Evolutionary conservation across 345 rosid species (phyloP), one percentile per base, ranked within the genome.

Genomic region (Ricinus communis): DNA sequence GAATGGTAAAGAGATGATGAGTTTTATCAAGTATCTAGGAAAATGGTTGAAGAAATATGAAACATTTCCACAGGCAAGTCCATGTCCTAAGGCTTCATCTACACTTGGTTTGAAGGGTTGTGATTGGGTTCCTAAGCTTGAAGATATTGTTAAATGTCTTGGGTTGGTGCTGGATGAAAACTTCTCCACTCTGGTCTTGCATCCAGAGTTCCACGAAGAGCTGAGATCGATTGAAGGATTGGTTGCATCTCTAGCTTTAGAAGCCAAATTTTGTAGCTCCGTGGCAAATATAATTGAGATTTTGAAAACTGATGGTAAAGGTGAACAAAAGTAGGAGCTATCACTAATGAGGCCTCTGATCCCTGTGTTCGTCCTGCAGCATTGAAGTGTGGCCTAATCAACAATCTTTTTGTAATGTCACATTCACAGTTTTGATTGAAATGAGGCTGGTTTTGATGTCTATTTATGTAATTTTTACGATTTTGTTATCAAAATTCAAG

Each of bases 31-130:
- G 12, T 92, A 92, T 59, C 62, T 95, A 70, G 86, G 86, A 56
- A 90, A 89, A 61, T 90, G 94, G 99, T 73, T 95, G 82, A 88
- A 77, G 77, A 92, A 92, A 74, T 88, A 87, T 50, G 88, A 88
- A 66, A 88, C 77, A 79, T 89, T 92, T 70, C 93, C 99, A 69
- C 88, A 78, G 73, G 97, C 86, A 46, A 77, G 73, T 74, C 96
- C 95, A 5, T 94, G 97, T 45, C 90, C 90, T 4, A 77, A 82
- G 76, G 97, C 87, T 33, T 79, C 83, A 3, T 71, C 83, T 45
- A 43, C 24, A 66, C 73, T 90, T 27, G 90, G 89, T 31, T 77
- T 88, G 82, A 66, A 78, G 69, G 85, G 82, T 50, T 89, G 97
- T 74, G 84, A 84, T 68, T 90, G 91, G 96, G 87, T 92, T 78